These are phyloP conservation scores for Potentilla sterilis DNA, from an alignment of 306 rosid species.

Conservation along the genomic window DNA sequence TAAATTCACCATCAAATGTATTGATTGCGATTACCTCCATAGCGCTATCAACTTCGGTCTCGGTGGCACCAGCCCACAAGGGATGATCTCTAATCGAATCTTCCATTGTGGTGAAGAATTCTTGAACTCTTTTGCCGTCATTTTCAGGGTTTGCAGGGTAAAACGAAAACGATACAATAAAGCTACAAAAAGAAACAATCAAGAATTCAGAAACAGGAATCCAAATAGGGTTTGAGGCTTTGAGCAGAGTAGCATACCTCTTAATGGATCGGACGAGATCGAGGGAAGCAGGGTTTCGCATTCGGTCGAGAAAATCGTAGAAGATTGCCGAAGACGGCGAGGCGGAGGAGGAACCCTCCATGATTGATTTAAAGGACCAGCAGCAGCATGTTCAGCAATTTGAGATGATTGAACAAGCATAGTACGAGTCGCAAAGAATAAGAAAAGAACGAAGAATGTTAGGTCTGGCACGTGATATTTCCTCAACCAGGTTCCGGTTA, in stretches of 20 bases:
- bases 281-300: conserved; percentile 74
- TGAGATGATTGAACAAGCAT: conserved; percentile 13
- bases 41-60: conserved; percentile 56
- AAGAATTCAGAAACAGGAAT: neutral
- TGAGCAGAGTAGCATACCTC: conserved; percentile 32
- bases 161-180: conserved; percentile 48
- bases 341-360: conserved; percentile 37
- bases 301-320: conserved; percentile 69
- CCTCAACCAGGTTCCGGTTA: no score
- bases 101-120: conserved; percentile 45
- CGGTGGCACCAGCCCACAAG: conserved; percentile 59
- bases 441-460: conserved; percentile 8
- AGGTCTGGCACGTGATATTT: conserved; percentile 24
- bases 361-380: neutral
- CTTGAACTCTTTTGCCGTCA: conserved; percentile 46
- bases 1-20: no score
- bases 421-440: neutral
- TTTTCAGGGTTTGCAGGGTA: conserved; percentile 38
- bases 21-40: conserved; percentile 44
- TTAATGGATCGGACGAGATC: conserved; percentile 71
- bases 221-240: neutral
- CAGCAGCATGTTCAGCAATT: neutral
- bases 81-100: conserved; percentile 50
- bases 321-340: conserved; percentile 37
- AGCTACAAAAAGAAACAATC: conserved; percentile 23